phyloP scores from a whole-genome alignment of 257 asterid species.

The Ophiorrhiza pumila region DNA sequence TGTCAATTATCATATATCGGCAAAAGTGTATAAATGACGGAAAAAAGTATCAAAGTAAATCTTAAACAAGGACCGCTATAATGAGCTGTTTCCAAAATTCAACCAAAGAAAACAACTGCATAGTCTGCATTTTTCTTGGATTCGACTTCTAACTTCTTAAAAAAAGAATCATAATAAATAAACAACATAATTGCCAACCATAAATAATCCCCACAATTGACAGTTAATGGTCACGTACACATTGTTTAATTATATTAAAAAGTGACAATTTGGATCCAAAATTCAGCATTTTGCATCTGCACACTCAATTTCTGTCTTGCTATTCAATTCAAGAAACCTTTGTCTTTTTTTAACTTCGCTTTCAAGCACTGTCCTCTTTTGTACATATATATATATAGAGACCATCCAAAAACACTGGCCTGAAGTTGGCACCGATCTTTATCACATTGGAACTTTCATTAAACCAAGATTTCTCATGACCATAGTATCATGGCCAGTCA shows the following conservation, averaged over 20 bases:
- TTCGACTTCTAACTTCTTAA: not conserved
- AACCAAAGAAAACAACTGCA: not conserved
- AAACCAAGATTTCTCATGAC: no score
- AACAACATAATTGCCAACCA: not conserved
- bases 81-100: not conserved
- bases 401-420: no score
- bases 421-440: no score
- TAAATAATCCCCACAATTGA: not conserved
- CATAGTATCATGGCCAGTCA: no score
- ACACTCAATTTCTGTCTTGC: slow-evolving; percentile 12
- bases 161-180: not conserved
- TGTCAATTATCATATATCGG: no score
- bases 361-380: slow-evolving; percentile 29
- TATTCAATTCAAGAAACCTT: slow-evolving; percentile 23
- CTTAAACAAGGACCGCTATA: no score
- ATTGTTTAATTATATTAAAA: no score
- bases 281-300: not conserved
- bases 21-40: no score
- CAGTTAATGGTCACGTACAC: no score
- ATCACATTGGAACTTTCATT: no score
- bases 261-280: not conserved
- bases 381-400: no score
- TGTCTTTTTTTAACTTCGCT: slow-evolving; percentile 22
- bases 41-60: no score
- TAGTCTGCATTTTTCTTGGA: not conserved